Evolutionary conservation across 176 grass and related monocot genomes (phyloP).

Genomic region (Canna indica): DNA sequence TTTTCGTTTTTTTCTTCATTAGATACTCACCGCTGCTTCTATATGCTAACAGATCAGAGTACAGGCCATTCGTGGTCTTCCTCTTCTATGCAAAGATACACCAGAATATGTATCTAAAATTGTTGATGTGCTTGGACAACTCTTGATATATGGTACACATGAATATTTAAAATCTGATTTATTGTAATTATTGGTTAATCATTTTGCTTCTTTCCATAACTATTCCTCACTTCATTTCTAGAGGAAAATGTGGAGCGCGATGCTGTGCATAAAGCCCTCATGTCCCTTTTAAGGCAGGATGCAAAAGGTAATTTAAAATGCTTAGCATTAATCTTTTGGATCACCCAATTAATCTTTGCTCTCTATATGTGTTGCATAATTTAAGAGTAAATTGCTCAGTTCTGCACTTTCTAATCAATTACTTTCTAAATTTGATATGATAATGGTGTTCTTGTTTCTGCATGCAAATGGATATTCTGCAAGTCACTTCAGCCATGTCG

Average conservation of each 20-base stretch:
- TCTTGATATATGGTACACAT: conserved; percentile 66
- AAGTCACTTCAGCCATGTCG: not conserved
- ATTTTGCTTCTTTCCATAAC: conserved; percentile 18
- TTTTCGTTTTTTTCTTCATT: not conserved
- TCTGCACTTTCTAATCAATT: not conserved
- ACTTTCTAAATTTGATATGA: not conserved
- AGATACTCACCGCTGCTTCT: conserved; percentile 16
- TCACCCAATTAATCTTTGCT: not conserved
- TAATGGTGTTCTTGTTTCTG: not conserved
- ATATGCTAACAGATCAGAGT: conserved; percentile 69
- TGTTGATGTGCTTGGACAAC: conserved; percentile 89
- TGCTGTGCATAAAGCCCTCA: conserved; percentile 94
- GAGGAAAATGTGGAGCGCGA: conserved; percentile 99
- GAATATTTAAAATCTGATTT: conserved; percentile 17
- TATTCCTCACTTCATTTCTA: conserved; percentile 21
- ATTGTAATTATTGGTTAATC: conserved; percentile 6
- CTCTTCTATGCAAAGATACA: conserved; percentile 89
- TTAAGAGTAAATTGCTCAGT: not conserved
- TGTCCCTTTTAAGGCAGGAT: conserved; percentile 92
- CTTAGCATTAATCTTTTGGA: not conserved
- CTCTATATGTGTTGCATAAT: not conserved
- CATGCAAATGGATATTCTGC: not conserved
- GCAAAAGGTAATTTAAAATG: conserved; percentile 58
- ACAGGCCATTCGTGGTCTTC: conserved; percentile 96
- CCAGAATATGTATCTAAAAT: conserved; percentile 84